phyloP scores from a whole-genome alignment of 306 rosid species.

The Psophocarpus tetragonolobus region DNA sequence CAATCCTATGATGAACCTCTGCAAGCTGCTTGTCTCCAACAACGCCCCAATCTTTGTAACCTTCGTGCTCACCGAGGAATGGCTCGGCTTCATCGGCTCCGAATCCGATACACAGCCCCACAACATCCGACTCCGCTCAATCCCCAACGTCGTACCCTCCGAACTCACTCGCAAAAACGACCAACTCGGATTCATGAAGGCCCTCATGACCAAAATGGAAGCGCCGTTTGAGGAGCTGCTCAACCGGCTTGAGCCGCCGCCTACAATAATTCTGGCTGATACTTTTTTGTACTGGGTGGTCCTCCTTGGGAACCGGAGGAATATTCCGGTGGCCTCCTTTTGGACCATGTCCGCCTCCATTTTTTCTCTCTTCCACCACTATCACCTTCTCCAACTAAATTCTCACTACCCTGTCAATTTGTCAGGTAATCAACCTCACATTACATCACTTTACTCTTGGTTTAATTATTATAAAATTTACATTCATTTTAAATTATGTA shows the following conservation, averaged over 20 bases:
- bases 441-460: too few species aligned
- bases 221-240: conserved; percentile 43
- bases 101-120: too few species aligned
- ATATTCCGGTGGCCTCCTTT: conserved; percentile 44
- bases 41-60: conserved; percentile 30
- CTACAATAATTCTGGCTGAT: conserved; percentile 22
- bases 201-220: conserved; percentile 40
- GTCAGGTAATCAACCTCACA: conserved; percentile 26
- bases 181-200: conserved; percentile 21
- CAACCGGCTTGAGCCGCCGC: conserved; percentile 20
- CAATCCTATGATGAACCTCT: conserved; percentile 52
- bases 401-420: conserved; percentile 38
- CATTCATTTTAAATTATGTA: neutral
- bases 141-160: too few species aligned
- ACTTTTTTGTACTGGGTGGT: conserved; percentile 33
- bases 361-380: conserved; percentile 25
- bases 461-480: neutral
- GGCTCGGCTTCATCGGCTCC: conserved; percentile 47
- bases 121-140: too few species aligned
- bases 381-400: conserved; percentile 27
- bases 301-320: conserved; percentile 39
- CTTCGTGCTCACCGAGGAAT: conserved; percentile 52
- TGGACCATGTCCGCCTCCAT: conserved; percentile 51
- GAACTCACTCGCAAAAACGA: too few species aligned
- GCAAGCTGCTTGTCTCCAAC: conserved; percentile 30